phyloP scores from a whole-genome alignment of 2,329 filamentous ascomycete genomes.

The Fusarium tupiense region DNA sequence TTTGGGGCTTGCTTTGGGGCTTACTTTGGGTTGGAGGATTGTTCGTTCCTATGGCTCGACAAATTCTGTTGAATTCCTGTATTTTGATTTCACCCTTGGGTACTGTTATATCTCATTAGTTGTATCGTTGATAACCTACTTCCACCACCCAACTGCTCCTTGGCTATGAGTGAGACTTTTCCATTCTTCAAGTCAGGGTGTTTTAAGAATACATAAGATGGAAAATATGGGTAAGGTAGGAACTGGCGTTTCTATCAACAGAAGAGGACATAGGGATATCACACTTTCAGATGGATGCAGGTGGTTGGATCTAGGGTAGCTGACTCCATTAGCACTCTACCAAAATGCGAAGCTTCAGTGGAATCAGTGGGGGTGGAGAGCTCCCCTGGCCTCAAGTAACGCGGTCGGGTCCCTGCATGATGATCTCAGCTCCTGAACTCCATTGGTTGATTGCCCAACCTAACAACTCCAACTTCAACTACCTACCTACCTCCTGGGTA shows the following conservation, averaged over 20 bases:
- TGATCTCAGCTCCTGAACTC: conserved; percentile 8
- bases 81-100: not conserved
- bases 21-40: not conserved
- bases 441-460: conserved; percentile 11
- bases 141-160: not conserved
- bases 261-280: not conserved
- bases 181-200: not conserved
- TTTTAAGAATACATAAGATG: not conserved
- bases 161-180: not conserved
- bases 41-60: not conserved
- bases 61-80: not conserved
- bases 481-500: not conserved
- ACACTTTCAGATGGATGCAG: not conserved
- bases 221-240: not conserved
- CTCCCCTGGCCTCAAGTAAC: not conserved
- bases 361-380: conserved; percentile 19
- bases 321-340: not conserved
- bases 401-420: conserved; percentile 15
- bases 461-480: conserved; percentile 10
- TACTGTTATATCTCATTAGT: not conserved
- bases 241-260: not conserved
- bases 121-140: not conserved
- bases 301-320: conserved; percentile 1
- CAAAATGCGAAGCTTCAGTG: not conserved
- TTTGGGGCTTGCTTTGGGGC: not conserved